phyloP scores from a whole-genome alignment of 2,329 filamentous ascomycete genomes.

The Penicillium sp. region DNA sequence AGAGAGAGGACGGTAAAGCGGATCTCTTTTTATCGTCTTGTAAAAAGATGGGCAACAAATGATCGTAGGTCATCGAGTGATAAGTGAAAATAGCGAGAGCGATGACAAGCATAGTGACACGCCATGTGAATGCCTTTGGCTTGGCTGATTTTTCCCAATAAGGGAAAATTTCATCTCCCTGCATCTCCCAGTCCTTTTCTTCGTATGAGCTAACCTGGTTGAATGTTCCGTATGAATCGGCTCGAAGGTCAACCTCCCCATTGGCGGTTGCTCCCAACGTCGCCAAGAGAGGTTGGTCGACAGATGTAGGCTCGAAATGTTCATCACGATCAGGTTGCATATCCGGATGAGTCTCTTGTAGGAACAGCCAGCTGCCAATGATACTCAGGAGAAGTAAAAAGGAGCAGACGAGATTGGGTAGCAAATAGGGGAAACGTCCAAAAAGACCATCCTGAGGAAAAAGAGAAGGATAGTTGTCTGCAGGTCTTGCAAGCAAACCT shows the following conservation, averaged over 20 bases:
- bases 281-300: slow-evolving; percentile 72
- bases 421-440: slow-evolving; percentile 76
- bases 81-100: slow-evolving; percentile 89
- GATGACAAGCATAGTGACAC: slow-evolving; percentile 73
- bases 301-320: slow-evolving; percentile 45
- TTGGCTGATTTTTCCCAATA: slow-evolving; percentile 39
- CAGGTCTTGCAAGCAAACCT: slow-evolving; percentile 79
- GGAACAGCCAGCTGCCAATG: slow-evolving; percentile 72
- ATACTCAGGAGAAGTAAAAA: slow-evolving; percentile 75
- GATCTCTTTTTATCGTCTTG: slow-evolving; percentile 62
- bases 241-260: slow-evolving; percentile 69
- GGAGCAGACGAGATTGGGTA: slow-evolving; percentile 86
- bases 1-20: slow-evolving; percentile 39
- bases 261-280: slow-evolving; percentile 74
- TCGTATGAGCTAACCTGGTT: slow-evolving; percentile 56
- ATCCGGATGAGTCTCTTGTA: slow-evolving; percentile 88
- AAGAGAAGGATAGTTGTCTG: slow-evolving; percentile 67
- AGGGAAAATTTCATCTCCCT: slow-evolving; percentile 47
- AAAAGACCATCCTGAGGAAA: slow-evolving; percentile 73
- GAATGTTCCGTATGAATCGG: slow-evolving; percentile 80
- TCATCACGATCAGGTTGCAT: slow-evolving; percentile 58
- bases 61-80: slow-evolving; percentile 93
- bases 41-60: slow-evolving; percentile 87
- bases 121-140: slow-evolving; percentile 58
- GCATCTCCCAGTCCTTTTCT: slow-evolving; percentile 54